phyloP scores from a whole-genome alignment of 1,284 basidiomycete species.

The Austroboletus niveus region DNA sequence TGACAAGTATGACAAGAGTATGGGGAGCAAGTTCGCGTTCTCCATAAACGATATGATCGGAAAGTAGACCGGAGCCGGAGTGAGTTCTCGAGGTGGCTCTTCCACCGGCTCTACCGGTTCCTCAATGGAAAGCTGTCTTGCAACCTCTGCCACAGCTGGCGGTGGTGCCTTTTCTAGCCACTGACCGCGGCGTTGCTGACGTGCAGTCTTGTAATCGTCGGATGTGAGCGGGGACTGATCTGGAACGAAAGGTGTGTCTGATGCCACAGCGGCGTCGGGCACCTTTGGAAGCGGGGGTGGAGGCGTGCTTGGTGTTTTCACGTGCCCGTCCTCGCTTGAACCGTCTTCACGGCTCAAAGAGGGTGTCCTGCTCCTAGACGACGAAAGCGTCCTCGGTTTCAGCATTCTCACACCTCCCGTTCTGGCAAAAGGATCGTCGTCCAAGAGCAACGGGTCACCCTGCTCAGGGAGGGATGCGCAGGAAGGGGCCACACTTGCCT shows the following conservation, averaged over 20 bases:
- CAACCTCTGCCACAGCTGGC: slow-evolving; percentile 27
- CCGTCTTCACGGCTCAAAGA: slow-evolving; percentile 9
- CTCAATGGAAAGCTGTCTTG: slow-evolving; percentile 20
- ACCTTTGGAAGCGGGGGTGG: slow-evolving; percentile 1
- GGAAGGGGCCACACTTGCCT: slow-evolving; percentile 1
- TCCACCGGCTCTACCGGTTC: slow-evolving; percentile 15
- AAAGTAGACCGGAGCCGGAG: slow-evolving; percentile 42
- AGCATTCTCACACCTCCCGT: slow-evolving; percentile 46
- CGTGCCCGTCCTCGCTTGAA: slow-evolving; percentile 13
- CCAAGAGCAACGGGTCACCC: slow-evolving; percentile 35
- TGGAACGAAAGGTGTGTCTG: not conserved
- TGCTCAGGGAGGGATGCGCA: slow-evolving; percentile 8
- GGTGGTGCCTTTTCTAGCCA: slow-evolving; percentile 42
- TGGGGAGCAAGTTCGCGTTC: slow-evolving; percentile 46
- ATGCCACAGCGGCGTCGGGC: not conserved
- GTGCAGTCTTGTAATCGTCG: slow-evolving; percentile 40
- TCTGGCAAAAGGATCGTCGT: slow-evolving; percentile 60
- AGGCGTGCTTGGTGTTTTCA: slow-evolving; percentile 1
- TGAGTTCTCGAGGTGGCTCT: slow-evolving; percentile 17
- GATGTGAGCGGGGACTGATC: slow-evolving; percentile 27
- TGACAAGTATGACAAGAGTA: slow-evolving; percentile 54
- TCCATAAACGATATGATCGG: slow-evolving; percentile 53
- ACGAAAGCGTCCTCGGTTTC: slow-evolving; percentile 14
- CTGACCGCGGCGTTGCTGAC: slow-evolving; percentile 40
- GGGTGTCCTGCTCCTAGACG: slow-evolving; percentile 9